A percentile compares a stretch with the other conserved stretches of the same genome.
phyloP scores from a whole-genome alignment of 148 eudicot genomes.

The Heliamphora exappendiculata region DNA sequence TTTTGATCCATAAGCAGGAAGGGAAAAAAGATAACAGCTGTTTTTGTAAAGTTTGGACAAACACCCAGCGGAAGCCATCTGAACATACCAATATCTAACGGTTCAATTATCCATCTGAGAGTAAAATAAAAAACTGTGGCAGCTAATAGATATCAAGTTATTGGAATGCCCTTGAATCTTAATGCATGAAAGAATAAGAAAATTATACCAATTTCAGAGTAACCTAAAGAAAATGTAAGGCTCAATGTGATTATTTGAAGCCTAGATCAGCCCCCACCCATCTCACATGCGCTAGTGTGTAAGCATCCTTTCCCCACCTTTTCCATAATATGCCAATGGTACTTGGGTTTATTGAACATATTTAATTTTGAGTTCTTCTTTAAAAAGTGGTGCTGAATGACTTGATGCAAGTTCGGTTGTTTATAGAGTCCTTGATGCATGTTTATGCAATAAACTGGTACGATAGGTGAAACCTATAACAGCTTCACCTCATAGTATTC shows the following conservation, averaged over 20 bases:
- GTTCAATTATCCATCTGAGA: background rate
- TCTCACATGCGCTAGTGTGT: background rate
- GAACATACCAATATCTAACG: background rate
- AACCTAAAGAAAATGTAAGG: background rate
- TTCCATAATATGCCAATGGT: too few species aligned
- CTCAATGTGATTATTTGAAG: background rate
- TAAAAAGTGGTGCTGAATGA: too few species aligned
- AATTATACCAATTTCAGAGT: background rate
- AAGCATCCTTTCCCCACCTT: background rate
- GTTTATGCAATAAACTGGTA: too few species aligned
- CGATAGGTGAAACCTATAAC: background rate
- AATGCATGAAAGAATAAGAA: background rate
- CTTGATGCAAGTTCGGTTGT: too few species aligned
- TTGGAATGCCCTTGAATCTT: background rate
- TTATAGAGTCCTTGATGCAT: too few species aligned
- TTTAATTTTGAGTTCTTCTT: too few species aligned
- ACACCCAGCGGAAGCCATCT: background rate
- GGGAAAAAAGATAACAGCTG: too few species aligned
- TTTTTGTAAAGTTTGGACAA: too few species aligned
- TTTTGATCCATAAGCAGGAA: too few species aligned
- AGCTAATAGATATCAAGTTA: background rate
- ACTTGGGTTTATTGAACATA: too few species aligned
- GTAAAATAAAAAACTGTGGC: background rate
- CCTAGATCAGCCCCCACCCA: background rate
- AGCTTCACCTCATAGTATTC: background rate